These are phyloP conservation scores for Aspergillus sparsus DNA, from an alignment of 495 filamentous ascomycete species.

Conservation along the genomic window DNA sequence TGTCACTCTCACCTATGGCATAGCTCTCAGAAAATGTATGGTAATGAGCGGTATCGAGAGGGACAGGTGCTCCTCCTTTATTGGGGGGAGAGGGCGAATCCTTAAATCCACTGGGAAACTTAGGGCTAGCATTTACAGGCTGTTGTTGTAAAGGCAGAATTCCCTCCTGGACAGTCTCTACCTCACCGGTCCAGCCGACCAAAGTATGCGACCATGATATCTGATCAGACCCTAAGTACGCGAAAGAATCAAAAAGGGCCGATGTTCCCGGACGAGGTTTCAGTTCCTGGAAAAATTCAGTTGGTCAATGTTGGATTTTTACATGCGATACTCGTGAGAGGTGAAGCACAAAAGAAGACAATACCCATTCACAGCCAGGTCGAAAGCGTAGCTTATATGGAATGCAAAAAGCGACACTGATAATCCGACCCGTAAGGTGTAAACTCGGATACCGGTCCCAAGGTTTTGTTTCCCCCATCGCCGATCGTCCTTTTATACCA, in stretches of 20 bases:
- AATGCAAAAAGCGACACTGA: conserved; percentile 83
- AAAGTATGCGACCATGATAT: conserved; percentile 82
- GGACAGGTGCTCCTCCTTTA: conserved; percentile 71
- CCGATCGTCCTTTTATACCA: conserved; percentile 50
- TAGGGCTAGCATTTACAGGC: conserved; percentile 31
- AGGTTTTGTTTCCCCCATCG: conserved; percentile 57
- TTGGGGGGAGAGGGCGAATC: conserved; percentile 38
- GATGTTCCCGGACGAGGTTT: conserved; percentile 79
- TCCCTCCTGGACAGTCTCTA: conserved; percentile 54
- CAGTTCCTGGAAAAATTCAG: conserved; percentile 54
- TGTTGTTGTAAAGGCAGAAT: conserved; percentile 38
- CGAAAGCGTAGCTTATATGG: conserved; percentile 71
- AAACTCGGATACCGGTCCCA: conserved; percentile 65
- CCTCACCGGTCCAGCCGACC: conserved; percentile 91
- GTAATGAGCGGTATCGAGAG: conserved; percentile 60
- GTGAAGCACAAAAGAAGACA: conserved; percentile 18
- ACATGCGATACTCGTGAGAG: not conserved
- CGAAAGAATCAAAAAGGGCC: conserved; percentile 84
- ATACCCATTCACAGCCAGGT: conserved; percentile 73
- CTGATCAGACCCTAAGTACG: conserved; percentile 73
- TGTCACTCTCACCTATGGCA: conserved; percentile 63
- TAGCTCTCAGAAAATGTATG: conserved; percentile 63
- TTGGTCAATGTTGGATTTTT: too few relatives aligned
- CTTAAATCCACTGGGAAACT: conserved; percentile 25
- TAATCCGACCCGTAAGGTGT: conserved; percentile 75